Evolutionary conservation across 1,284 basidiomycete genomes (phyloP).

Genomic region (Ganoderma boninense): DNA sequence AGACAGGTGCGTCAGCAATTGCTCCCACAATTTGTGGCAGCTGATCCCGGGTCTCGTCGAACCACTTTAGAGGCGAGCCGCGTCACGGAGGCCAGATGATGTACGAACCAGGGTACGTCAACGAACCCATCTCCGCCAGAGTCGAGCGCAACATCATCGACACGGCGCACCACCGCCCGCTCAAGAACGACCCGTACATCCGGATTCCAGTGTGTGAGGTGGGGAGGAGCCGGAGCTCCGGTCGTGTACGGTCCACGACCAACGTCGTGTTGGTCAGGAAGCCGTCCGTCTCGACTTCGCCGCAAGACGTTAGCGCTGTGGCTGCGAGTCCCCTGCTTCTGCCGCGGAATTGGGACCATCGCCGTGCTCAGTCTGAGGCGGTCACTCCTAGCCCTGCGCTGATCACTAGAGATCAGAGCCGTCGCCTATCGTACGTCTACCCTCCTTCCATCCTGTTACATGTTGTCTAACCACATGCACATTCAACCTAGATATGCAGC

Average conservation of each 20-base stretch:
- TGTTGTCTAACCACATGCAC: not conserved
- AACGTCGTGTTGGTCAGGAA: not conserved
- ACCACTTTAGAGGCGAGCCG: not conserved
- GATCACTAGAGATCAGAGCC: not conserved
- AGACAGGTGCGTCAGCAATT: constrained; percentile 8
- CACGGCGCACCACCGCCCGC: constrained; percentile 2
- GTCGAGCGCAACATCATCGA: constrained; percentile 18
- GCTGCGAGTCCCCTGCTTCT: not conserved
- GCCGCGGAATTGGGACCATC: not conserved
- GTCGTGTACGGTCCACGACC: not conserved
- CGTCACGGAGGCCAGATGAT: not conserved
- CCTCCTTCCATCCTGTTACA: not conserved
- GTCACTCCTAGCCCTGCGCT: not conserved
- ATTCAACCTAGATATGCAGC: not conserved
- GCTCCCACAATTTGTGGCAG: not conserved
- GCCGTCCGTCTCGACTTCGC: not conserved
- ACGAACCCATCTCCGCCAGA: not conserved
- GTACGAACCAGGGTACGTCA: not conserved
- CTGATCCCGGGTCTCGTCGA: not conserved
- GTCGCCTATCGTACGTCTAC: not conserved
- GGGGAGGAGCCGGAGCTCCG: constrained; percentile 17
- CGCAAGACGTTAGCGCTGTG: not conserved
- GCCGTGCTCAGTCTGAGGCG: constrained; percentile 1
- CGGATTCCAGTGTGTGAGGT: constrained; percentile 14
- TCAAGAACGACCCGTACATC: constrained; percentile 4